Base-by-base conservation (phyloP, 2,329 filamentous ascomycete genomes). In the Colletotrichum abscissum region DNA sequence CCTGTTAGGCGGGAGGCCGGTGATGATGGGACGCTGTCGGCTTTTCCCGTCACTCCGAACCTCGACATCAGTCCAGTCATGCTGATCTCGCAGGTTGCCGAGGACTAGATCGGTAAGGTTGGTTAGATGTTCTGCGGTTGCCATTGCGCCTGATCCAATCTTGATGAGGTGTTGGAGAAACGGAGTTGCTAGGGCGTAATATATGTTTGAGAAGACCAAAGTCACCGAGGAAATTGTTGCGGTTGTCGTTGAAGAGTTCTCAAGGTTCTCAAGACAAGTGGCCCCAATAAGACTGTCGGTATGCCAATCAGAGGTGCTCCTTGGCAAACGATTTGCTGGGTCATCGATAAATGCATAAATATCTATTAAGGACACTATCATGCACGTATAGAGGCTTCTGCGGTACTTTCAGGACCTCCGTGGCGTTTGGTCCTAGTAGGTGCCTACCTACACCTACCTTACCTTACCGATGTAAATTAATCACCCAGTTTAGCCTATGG, bases 31-130 rank as follows among this genome's bases (percentile, higher is more conserved):
- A 24, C 93, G 88, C 1, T 88, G 84, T 11, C 91, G 86, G 54
- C 81, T 78, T 3, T 75, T 76, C 24, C 79, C 78, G 58, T 78
- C 80, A n/a, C 76, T 63, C 26, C 92, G 87, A 24, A 90, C 79
- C 62, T 87, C 82, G 58, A 95, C 82, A 26, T 86, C 81, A 26
- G 88, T 89, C 94, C 94, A 97, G 79, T 92, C 89, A 81, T 96
- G 94, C 81, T 95, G 93, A 80, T 93, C 87, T 76, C 89, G 86
- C 60, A 97, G 89, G 81, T 95, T 95, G 81, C 92, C 89, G 66
- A 90, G 85, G 63, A 95, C 91, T 63, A 90, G 78, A 16, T 77
- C 70, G 14, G 82, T 78, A 69, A 85, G 77, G 62, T 75, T 65
- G 35, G 38, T 57, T 16, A 71, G 42, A 38, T 75, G 69, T 16